Conservation (phyloP, 139 green algal species). For the Chlamydomonas asymmetrica region DNA sequence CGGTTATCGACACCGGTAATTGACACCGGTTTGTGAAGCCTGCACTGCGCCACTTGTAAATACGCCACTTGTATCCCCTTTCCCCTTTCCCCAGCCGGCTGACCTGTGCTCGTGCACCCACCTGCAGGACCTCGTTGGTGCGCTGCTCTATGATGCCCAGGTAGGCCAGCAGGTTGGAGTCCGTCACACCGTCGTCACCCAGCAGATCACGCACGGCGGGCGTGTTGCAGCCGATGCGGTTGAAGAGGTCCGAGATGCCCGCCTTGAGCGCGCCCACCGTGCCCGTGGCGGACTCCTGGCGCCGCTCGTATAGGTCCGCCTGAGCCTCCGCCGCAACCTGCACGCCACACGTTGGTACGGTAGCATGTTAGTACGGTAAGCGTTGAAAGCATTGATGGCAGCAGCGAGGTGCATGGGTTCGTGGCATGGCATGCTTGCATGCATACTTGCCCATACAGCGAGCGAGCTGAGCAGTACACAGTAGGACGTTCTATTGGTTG, state of each 20-base stretch:
- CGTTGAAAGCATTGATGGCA: too few species aligned
- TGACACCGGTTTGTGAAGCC: too few species aligned
- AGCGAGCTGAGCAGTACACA: too few species aligned
- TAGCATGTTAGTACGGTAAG: too few species aligned
- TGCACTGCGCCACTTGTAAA: too few species aligned
- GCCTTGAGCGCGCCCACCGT: conserved; percentile 56
- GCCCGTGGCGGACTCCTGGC: conserved; percentile 40
- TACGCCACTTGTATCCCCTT: too few species aligned
- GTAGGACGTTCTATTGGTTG: too few species aligned
- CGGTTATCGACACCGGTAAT: too few species aligned
- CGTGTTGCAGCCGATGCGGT: conserved; percentile 78
- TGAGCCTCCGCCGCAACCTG: conserved; percentile 49
- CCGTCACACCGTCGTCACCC: conserved; percentile 67
- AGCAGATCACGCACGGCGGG: conserved; percentile 64
- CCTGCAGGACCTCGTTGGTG: conserved; percentile 81
- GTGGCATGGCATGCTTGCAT: too few species aligned
- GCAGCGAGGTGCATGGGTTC: too few species aligned
- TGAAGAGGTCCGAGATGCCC: conserved; percentile 67
- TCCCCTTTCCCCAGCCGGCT: neutral
- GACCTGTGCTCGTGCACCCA: neutral
- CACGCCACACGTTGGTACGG: too few species aligned
- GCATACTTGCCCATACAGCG: too few species aligned
- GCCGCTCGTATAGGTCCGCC: conserved; percentile 56
- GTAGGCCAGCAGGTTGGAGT: conserved; percentile 83
- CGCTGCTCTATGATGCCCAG: conserved; percentile 91